These are phyloP conservation scores for Sclerotinia minor DNA, from an alignment of 2,329 filamentous ascomycete species.

Conservation along the genomic window DNA sequence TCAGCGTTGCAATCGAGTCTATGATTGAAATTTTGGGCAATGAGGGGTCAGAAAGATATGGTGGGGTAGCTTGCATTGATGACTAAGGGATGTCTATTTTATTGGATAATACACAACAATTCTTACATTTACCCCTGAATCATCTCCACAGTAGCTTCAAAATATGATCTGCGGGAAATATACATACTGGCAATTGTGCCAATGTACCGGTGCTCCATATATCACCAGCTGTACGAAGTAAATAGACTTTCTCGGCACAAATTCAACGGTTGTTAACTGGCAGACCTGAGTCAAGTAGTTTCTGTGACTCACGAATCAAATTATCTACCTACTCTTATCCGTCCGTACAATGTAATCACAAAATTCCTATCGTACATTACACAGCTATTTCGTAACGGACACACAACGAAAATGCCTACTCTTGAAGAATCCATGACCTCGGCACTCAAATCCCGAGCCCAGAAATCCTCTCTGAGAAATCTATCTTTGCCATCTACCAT, in stretches of 20 bases:
- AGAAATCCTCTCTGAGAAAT: slow-evolving; percentile 20
- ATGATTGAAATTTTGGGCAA: background rate
- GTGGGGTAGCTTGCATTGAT: slow-evolving; percentile 16
- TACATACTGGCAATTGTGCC: slow-evolving; percentile 2
- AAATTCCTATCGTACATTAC: background rate
- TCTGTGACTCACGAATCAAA: slow-evolving; percentile 4
- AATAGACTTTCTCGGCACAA: background rate
- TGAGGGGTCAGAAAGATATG: background rate
- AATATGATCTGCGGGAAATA: background rate
- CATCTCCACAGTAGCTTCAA: background rate
- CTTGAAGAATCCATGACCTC: slow-evolving; percentile 17
- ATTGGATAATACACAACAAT: background rate
- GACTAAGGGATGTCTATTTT: background rate
- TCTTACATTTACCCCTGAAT: background rate
- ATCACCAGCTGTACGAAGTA: background rate
- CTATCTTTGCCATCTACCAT: slow-evolving; percentile 14
- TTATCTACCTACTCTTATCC: background rate
- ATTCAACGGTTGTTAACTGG: background rate
- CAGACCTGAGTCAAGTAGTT: background rate
- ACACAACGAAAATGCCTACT: slow-evolving; percentile 10
- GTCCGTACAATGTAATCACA: background rate
- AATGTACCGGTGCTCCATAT: background rate
- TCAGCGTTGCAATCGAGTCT: background rate
- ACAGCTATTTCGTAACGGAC: background rate
- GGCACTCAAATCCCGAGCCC: slow-evolving; percentile 19